Base-by-base conservation (phyloP, 148 eudicot genomes). In the Amaranthus hypochondriacus region DNA sequence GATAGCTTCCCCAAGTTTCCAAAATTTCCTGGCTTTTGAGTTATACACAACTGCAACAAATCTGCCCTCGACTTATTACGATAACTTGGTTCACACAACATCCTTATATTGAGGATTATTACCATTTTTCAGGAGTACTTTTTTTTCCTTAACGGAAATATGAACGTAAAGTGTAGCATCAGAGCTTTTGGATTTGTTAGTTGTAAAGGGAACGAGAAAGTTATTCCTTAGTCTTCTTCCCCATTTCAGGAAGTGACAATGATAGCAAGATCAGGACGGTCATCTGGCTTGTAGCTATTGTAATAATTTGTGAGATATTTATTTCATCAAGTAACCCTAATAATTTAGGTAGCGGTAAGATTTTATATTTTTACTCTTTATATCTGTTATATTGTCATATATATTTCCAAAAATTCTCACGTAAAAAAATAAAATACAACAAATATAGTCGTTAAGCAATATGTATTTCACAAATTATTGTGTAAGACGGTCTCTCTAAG, bases 1-100 rank as follows among this genome's bases (percentile, higher is more conserved):
- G 93, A 92, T n/a, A 85, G 69, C 70, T 82, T 87, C 72, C 85
- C 85, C 7, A 82, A 82, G 58, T 82, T 81, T 39, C 86, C 86
- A 10, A 84, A 81, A 62, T 81, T 81, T 63, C 87, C 84, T 6
- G 67, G 75, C 70, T 56, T 80, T 64, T 79, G 59, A 71, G 55
- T 6, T 55, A 28, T 10, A 21, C 3, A 21, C 6, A n/a, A 62
- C 58, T 4, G 9, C 50, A 13, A 9, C 43, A 49, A 28, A 42
- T n/a, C 60, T 15, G 49, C 13, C 62, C 69, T 63, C 9, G n/a
- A 9, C 69, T n/a, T 4, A 51, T 52, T 39, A n/a, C 47, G 59
- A 73, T 9, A 47, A 49, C 71, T 56, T 56, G 57, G 5, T 14
- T 66, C 44, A 48, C 57, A 58, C 42, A 9, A n/a, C 43, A 4